Evolutionary conservation across 2,329 filamentous ascomycete genomes (phyloP).

Genomic region (Colletotrichum noveboracense): DNA sequence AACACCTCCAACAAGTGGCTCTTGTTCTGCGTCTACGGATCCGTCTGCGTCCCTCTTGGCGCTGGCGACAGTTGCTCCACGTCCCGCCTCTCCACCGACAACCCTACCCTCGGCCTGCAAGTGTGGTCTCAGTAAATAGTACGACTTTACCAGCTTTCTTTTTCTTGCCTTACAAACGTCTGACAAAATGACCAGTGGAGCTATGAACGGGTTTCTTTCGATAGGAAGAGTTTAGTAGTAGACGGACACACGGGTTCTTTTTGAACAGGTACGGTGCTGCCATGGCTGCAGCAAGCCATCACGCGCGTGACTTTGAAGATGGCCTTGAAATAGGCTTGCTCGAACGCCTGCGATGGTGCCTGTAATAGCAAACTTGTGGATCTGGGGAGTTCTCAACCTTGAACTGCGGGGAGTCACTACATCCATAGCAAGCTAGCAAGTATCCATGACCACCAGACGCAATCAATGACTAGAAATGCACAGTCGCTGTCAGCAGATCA

Average conservation of each 20-base stretch:
- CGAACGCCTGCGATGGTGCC: not conserved
- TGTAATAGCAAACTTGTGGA: not conserved
- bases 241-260: not conserved
- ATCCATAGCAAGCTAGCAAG: not conserved
- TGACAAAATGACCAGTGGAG: not conserved
- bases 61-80: not conserved
- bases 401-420: not conserved
- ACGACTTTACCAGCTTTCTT: not conserved
- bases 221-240: not conserved
- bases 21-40: not conserved
- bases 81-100: not conserved
- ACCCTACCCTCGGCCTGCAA: not conserved
- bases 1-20: conserved; percentile 9
- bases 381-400: not conserved
- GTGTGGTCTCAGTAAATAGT: not conserved
- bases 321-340: not conserved
- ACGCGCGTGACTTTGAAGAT: not conserved
- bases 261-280: not conserved
- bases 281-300: not conserved
- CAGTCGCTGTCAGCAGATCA: not conserved
- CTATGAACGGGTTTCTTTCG: not conserved
- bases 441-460: not conserved
- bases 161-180: not conserved
- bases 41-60: not conserved
- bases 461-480: not conserved